Base-by-base conservation (phyloP, 2,329 filamentous ascomycete species). In the Aspergillus oerlinghausenensis region DNA sequence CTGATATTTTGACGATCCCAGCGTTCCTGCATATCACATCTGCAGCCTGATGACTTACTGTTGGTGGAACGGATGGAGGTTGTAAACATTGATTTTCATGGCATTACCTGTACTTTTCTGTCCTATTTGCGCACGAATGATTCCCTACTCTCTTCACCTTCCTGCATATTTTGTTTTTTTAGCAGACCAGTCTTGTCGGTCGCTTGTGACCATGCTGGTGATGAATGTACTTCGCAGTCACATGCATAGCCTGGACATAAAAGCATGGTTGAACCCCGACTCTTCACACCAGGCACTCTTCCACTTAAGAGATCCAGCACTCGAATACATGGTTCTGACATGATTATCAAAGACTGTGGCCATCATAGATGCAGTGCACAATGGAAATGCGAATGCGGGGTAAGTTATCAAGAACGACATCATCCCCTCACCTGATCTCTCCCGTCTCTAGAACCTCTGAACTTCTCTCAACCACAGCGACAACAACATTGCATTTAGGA, bases 111-210 rank as follows among this genome's bases (percentile, higher is more conserved):
- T 47, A 47, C 21, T 23, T 51, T 54, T 45, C 26, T 50, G 54
- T 55, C 21, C 28, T 48, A 19, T 52, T 38, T 50, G 32, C 21
- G 50, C 32, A 19, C 50, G 53, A 63, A 56, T 55, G 60, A 61
- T 61, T 61, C 57, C 60, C 59, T 60, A 57, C 60, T 56, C 43
- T 55, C 53, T 57, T 55, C 60, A 59, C 57, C 55, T 57, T 43
- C 29, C 32, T 38, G 32, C 14, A 17, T 38, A 38, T 7, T 42
- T 48, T 43, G 10, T 42, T 28, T 29, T 4, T 23, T 21, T 47
- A 14, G 43, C 43, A 47, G 43, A 23, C 43, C 19, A 43, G 42
- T 45, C 43, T 47, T 25, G 21, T 26, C 43, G 14, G 43, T 14
- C 21, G 11, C 21, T 25, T 47, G 23, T 3, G 42, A 45, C 23